These are phyloP conservation scores for Magnusiomyces tetraspermus DNA, from an alignment of 1,139 yeast genomes.

Conservation along the genomic window DNA sequence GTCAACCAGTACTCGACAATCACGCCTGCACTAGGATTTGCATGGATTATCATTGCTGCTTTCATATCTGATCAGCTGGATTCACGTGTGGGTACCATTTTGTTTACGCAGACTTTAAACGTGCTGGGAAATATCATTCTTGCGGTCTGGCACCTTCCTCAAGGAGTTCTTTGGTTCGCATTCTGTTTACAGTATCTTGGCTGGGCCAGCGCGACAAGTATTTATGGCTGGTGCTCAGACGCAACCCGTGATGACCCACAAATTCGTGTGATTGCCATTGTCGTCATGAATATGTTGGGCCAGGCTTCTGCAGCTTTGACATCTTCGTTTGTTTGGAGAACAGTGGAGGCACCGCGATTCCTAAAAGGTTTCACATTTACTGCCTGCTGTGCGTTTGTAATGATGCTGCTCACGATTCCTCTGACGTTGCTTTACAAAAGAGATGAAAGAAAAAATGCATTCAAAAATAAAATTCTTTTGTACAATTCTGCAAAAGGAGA, in stretches of 20 bases:
- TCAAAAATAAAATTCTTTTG: conserved; percentile 38
- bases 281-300: conserved; percentile 35
- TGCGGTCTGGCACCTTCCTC: conserved; percentile 40
- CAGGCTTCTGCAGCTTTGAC: conserved; percentile 26
- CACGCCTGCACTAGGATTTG: conserved; percentile 45
- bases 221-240: conserved; percentile 22
- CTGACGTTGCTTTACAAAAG: conserved; percentile 50
- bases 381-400: conserved; percentile 44
- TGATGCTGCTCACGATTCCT: conserved; percentile 42
- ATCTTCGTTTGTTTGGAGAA: conserved; percentile 34
- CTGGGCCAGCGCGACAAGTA: conserved; percentile 36
- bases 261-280: conserved; percentile 35
- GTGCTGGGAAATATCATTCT: conserved; percentile 38
- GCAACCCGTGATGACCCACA: conserved; percentile 25
- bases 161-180: conserved; percentile 41
- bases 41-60: conserved; percentile 41
- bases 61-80: conserved; percentile 43
- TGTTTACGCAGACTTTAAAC: conserved; percentile 44
- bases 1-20: conserved; percentile 39
- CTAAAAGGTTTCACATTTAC: conserved; percentile 45
- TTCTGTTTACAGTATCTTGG: conserved; percentile 37
- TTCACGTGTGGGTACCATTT: conserved; percentile 49
- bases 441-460: conserved; percentile 45
- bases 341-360: conserved; percentile 45
- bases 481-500: conserved; percentile 14